Evolutionary conservation across 1,139 yeast species (phyloP).

Genomic region (Kodamaea arcana): DNA sequence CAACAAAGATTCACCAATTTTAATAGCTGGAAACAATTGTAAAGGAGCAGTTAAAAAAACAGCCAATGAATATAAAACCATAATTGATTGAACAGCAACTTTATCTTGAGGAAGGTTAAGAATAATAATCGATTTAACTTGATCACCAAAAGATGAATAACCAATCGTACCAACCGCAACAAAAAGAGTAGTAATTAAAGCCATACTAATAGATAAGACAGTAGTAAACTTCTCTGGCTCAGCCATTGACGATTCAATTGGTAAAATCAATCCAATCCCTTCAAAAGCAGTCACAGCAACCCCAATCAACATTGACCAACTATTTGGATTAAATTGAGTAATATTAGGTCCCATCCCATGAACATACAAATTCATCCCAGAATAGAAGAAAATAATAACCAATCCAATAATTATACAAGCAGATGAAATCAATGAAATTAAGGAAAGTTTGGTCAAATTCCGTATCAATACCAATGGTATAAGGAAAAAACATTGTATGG

Average conservation of each 20-base stretch:
- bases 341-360: slow-evolving; percentile 52
- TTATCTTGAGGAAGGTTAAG: slow-evolving; percentile 65
- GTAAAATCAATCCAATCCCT: slow-evolving; percentile 71
- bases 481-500: slow-evolving; percentile 53
- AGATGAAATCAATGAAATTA: slow-evolving; percentile 66
- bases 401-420: slow-evolving; percentile 62
- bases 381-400: slow-evolving; percentile 56
- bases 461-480: slow-evolving; percentile 69
- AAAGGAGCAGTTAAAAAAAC: slow-evolving; percentile 72
- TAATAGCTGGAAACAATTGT: slow-evolving; percentile 73
- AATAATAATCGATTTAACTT: slow-evolving; percentile 64
- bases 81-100: slow-evolving; percentile 60
- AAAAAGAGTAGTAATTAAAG: slow-evolving; percentile 56
- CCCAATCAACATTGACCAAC: slow-evolving; percentile 74
- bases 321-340: slow-evolving; percentile 48
- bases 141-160: slow-evolving; percentile 63
- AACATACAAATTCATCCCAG: slow-evolving; percentile 40
- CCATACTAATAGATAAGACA: slow-evolving; percentile 57
- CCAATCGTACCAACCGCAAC: slow-evolving; percentile 64
- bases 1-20: slow-evolving; percentile 59
- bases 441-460: slow-evolving; percentile 65
- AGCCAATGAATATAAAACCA: slow-evolving; percentile 66
- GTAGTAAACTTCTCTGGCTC: slow-evolving; percentile 67
- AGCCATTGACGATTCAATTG: slow-evolving; percentile 73
- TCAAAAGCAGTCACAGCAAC: slow-evolving; percentile 81